Evolutionary conservation across 257 asterid species (phyloP).

Genomic region (Perilla frutescens): DNA sequence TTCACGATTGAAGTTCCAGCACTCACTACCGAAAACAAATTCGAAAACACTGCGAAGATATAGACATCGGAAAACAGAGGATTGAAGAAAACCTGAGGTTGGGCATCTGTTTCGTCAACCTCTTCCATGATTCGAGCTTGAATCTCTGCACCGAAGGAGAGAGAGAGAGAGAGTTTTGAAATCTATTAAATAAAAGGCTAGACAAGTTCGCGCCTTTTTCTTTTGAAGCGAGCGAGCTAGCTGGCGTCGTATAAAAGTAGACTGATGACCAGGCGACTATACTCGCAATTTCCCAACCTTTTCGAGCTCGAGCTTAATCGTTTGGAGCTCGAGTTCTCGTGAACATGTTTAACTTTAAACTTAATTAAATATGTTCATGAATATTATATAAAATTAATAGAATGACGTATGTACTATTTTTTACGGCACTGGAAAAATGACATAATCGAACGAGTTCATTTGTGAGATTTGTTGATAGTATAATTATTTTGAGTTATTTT

Average conservation of each 20-base stretch:
- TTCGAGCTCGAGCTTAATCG: too few relatives aligned
- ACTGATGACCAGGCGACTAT: too few relatives aligned
- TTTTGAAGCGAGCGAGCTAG: conserved; percentile 25
- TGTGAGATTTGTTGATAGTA: too few relatives aligned
- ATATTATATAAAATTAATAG: too few relatives aligned
- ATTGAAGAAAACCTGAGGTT: conserved; percentile 49
- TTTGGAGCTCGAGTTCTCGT: too few relatives aligned
- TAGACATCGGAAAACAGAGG: neutral
- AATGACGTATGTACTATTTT: too few relatives aligned
- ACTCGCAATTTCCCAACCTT: too few relatives aligned
- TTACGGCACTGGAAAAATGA: too few relatives aligned
- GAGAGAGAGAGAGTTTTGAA: neutral
- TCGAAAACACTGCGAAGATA: neutral
- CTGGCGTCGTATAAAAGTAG: neutral
- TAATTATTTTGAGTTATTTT: too few relatives aligned
- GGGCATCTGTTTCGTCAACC: conserved; percentile 61
- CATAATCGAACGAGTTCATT: too few relatives aligned
- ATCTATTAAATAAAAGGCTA: conserved; percentile 3
- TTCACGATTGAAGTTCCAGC: conserved; percentile 3
- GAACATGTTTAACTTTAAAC: too few relatives aligned
- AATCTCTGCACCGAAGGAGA: neutral
- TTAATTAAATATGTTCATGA: too few relatives aligned
- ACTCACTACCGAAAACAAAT: conserved; percentile 10
- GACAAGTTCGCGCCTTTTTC: conserved; percentile 32
- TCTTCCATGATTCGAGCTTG: conserved; percentile 48